Evolutionary conservation across 164 flowering plant species (phyloP).

Genomic region (Dillenia suffruticosa): DNA sequence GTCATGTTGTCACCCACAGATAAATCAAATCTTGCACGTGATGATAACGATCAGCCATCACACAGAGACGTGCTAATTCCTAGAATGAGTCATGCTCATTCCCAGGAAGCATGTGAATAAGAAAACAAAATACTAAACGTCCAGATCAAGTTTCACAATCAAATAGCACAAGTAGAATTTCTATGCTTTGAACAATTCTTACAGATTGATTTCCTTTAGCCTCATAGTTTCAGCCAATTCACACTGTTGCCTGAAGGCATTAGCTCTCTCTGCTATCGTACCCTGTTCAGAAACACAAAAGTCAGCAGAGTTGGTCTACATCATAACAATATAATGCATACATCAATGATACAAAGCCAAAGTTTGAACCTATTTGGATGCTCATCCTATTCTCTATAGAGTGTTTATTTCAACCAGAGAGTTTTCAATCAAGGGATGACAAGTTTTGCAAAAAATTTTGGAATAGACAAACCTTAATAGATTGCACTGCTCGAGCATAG

Average conservation of each 20-base stretch:
- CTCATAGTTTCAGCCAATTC: conserved; percentile 88
- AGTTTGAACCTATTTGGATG: too few relatives aligned
- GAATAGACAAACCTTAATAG: conserved; percentile 63
- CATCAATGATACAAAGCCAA: too few relatives aligned
- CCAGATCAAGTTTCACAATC: neutral
- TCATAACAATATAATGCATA: neutral
- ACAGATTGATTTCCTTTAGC: conserved; percentile 97
- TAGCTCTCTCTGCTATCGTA: conserved; percentile 87
- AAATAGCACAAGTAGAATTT: neutral
- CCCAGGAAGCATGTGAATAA: too few relatives aligned
- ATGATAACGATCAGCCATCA: too few relatives aligned
- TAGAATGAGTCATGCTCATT: too few relatives aligned
- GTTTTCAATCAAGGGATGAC: neutral
- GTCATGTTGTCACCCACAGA: too few relatives aligned
- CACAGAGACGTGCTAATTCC: too few relatives aligned
- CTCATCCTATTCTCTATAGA: too few relatives aligned
- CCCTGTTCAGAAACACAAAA: conserved; percentile 42
- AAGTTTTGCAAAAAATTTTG: neutral
- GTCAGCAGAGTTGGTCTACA: neutral
- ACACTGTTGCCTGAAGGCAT: conserved; percentile 88
- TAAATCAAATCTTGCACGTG: too few relatives aligned
- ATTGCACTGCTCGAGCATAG: conserved; percentile 95
- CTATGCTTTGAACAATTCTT: conserved; percentile 20
- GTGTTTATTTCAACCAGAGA: too few relatives aligned
- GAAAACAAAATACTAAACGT: neutral